phyloP scores from a whole-genome alignment of 805 yeast genomes.

The Candida tallmaniae region DNA sequence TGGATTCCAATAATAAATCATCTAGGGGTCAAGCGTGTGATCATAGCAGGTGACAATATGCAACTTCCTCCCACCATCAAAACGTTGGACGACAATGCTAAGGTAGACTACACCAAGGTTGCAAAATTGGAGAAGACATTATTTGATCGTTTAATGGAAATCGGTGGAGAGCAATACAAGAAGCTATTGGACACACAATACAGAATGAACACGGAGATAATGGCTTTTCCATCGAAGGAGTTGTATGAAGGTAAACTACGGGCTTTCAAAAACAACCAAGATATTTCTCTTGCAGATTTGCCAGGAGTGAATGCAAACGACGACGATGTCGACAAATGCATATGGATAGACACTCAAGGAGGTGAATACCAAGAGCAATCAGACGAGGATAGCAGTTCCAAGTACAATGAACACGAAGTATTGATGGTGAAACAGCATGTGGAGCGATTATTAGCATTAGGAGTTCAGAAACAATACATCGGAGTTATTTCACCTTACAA shows the following conservation, averaged over 20 bases:
- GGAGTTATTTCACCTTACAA: slow-evolving; percentile 90
- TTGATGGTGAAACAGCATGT: slow-evolving; percentile 57
- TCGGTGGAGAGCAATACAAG: slow-evolving; percentile 43
- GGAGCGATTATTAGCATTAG: slow-evolving; percentile 42
- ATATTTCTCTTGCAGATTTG: slow-evolving; percentile 52
- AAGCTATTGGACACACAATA: slow-evolving; percentile 73
- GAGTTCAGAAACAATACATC: slow-evolving; percentile 53
- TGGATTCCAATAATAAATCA: slow-evolving; percentile 88
- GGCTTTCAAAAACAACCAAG: slow-evolving; percentile 58
- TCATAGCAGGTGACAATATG: slow-evolving; percentile 89
- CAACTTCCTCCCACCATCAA: slow-evolving; percentile 92
- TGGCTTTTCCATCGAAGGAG: slow-evolving; percentile 68
- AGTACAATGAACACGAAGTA: slow-evolving; percentile 75
- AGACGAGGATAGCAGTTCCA: slow-evolving; percentile 42
- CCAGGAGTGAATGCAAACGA: slow-evolving; percentile 42
- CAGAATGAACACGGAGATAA: slow-evolving; percentile 76
- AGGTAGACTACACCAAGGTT: slow-evolving; percentile 29
- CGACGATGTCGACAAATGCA: slow-evolving; percentile 48
- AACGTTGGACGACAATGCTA: slow-evolving; percentile 29
- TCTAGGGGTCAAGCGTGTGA: slow-evolving; percentile 48
- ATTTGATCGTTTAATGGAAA: slow-evolving; percentile 67
- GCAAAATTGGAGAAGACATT: slow-evolving; percentile 60
- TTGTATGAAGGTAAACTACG: slow-evolving; percentile 59
- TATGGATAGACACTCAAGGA: slow-evolving; percentile 95
- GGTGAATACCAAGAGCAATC: slow-evolving; percentile 67